Base-by-base conservation (phyloP, 192 early-diverging fungal genomes). In the Martensiomyces pterosporus region DNA sequence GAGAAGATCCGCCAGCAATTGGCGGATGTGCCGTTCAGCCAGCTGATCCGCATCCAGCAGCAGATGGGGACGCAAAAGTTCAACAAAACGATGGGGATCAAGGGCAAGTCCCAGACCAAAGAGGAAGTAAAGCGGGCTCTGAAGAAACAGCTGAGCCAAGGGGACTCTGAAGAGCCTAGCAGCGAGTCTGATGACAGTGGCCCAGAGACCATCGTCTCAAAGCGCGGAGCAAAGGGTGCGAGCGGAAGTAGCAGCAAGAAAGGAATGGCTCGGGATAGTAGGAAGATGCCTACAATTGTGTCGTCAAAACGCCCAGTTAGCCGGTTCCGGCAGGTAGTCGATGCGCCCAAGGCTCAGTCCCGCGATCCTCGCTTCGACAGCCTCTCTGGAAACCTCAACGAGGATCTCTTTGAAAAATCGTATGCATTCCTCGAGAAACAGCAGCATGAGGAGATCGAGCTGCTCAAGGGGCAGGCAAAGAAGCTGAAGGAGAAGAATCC, bases 301-400 rank as follows among this genome's bases (percentile, higher is more conserved):
- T 61, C 42, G 21, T 64, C 72, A 17, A 75, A 75, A 39, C 50
- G 61, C 14, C 65, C 72, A 22, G 72, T 75, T 9, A 39, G 72
- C 14, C 60, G 72, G 26, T 68, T 67, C 47, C 55, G 72, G 16
- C 72, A 75, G 17, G 65, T 75, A 8, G 60, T 75, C 1, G 60
- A 64, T 10, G 46, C 60, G 36, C 47, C 56, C 14, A 47, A 36
- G 51, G 22, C 49, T 9, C 45, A 25, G 21, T 47, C 78, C 8
- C 85, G 93, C 32, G 96, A 99, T 75, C 96, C 96, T 39, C 76
- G 96, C 40, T 99, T 99, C 57, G 93, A 95, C 63, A 79, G 78
- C 34, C 52, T 94, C 15, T 86, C 89, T 0, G 96, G 96, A 8
- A 82, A 89, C 45, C 78, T 92, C 39, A 97, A 99, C 68, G 82